Evolutionary conservation across 306 rosid genomes (phyloP).

Genomic region (Aeschynomene evenia): DNA sequence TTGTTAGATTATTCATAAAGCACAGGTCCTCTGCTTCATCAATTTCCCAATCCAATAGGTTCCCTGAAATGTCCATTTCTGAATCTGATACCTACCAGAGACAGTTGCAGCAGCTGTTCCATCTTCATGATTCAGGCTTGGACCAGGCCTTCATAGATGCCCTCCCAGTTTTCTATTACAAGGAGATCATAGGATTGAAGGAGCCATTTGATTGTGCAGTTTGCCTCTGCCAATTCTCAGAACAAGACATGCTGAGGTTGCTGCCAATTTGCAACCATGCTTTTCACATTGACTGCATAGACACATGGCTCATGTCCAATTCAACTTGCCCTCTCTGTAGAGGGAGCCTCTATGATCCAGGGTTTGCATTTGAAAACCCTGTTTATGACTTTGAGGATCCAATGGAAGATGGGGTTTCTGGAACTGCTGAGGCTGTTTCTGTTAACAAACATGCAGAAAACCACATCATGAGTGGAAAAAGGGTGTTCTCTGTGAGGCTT

Average conservation of each 20-base stretch:
- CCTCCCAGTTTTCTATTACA: constrained; percentile 76
- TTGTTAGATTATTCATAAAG: constrained; percentile 63
- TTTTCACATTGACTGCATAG: constrained; percentile 81
- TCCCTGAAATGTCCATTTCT: constrained; percentile 64
- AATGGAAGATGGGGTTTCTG: constrained; percentile 51
- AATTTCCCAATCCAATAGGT: constrained; percentile 57
- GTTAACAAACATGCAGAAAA: constrained; percentile 51
- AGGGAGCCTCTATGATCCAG: constrained; percentile 64
- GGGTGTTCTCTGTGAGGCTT: constrained; percentile 78
- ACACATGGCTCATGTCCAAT: constrained; percentile 86
- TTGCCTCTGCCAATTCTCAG: constrained; percentile 82
- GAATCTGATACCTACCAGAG: constrained; percentile 69
- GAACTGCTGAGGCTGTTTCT: constrained; percentile 37
- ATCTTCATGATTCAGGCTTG: constrained; percentile 90
- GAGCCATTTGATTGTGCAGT: constrained; percentile 94
- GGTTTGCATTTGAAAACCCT: constrained; percentile 61
- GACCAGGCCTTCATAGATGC: constrained; percentile 92
- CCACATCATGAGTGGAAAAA: constrained; percentile 57
- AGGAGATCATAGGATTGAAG: constrained; percentile 69
- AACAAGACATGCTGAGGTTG: constrained; percentile 74
- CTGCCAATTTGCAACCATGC: constrained; percentile 91
- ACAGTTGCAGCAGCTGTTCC: constrained; percentile 88
- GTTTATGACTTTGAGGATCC: constrained; percentile 50
- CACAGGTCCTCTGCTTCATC: constrained; percentile 53
- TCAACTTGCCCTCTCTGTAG: constrained; percentile 95